Percentiles rank a stretch among this genome's conserved stretches.
phyloP scores from a whole-genome alignment of 257 asterid species.

The Sherardia arvensis region DNA sequence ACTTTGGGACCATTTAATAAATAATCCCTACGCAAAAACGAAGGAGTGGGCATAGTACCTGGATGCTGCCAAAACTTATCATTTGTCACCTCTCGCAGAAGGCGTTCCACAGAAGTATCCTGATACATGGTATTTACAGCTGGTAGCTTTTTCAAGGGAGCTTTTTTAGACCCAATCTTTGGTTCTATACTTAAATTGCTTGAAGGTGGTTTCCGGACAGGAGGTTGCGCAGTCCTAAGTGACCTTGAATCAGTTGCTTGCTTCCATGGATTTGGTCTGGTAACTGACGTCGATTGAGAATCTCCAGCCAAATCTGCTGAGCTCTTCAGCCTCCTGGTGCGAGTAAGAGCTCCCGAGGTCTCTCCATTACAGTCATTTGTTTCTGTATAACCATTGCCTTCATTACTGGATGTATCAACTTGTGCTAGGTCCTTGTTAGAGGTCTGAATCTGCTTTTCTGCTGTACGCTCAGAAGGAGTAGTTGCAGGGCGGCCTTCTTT shows the following conservation, averaged over 20 bases:
- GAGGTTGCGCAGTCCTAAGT: constrained; percentile 44
- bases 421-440: constrained; percentile 41
- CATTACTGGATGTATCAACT: constrained; percentile 46
- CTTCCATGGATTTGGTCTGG: constrained; percentile 70
- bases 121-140: constrained; percentile 45
- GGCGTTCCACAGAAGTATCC: constrained; percentile 94
- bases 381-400: constrained; percentile 45
- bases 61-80: constrained; percentile 94
- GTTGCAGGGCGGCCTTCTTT: constrained; percentile 49
- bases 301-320: constrained; percentile 50
- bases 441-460: constrained; percentile 63
- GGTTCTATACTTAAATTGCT: constrained; percentile 41
- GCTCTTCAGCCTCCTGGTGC: constrained; percentile 58
- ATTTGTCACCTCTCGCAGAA: constrained; percentile 91
- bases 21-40: not conserved
- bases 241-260: constrained; percentile 57
- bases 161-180: constrained; percentile 50
- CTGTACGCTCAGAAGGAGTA: constrained; percentile 41
- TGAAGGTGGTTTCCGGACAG: constrained; percentile 54
- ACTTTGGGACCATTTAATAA: not conserved
- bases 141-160: constrained; percentile 65
- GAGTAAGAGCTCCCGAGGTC: constrained; percentile 35
- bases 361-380: constrained; percentile 62
- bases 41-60: constrained; percentile 36
- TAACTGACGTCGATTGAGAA: constrained; percentile 39